Percentiles rank a stretch among this genome's conserved stretches.
phyloP scores from a whole-genome alignment of 495 filamentous ascomycete species.

The Trichoderma virens region DNA sequence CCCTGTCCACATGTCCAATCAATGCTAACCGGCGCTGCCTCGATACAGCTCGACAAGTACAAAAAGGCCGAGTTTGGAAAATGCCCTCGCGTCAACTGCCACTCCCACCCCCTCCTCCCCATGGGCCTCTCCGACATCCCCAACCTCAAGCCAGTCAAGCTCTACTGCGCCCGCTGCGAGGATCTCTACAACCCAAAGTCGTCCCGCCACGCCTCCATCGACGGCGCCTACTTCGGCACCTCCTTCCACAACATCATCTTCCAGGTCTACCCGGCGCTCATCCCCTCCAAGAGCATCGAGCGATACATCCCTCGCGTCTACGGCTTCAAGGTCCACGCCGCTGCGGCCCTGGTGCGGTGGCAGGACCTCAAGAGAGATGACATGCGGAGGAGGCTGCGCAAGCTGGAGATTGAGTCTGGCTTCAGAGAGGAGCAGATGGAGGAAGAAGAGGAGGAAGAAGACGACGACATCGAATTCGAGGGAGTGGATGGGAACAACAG shows the following conservation, averaged over 20 bases:
- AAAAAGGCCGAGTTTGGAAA: slow-evolving; percentile 98
- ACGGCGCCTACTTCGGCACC: slow-evolving; percentile 96
- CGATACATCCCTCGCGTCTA: slow-evolving; percentile 85
- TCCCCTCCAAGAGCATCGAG: slow-evolving; percentile 75
- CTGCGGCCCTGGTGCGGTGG: slow-evolving; percentile 83
- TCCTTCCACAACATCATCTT: slow-evolving; percentile 99
- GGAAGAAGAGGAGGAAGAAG: slow-evolving; percentile 36
- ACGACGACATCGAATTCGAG: slow-evolving; percentile 29
- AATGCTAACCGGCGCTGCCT: not conserved
- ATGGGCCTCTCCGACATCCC: slow-evolving; percentile 87
- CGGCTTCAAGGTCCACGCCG: slow-evolving; percentile 90
- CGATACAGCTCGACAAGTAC: slow-evolving; percentile 83
- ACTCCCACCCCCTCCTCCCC: slow-evolving; percentile 82
- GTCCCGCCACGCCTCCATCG: slow-evolving; percentile 86
- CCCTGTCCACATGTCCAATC: too few relatives aligned
- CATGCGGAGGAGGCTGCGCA: slow-evolving; percentile 60
- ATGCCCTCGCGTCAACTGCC: slow-evolving; percentile 91
- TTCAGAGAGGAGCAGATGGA: slow-evolving; percentile 43
- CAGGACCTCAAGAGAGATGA: slow-evolving; percentile 73
- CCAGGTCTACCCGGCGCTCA: slow-evolving; percentile 88
- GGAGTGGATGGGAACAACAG: slow-evolving; percentile 26
- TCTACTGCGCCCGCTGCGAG: slow-evolving; percentile 95
- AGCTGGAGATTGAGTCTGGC: slow-evolving; percentile 51
- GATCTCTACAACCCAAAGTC: slow-evolving; percentile 99
- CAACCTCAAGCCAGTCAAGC: slow-evolving; percentile 79